Conservation (phyloP, 805 yeast species). For the Candida andamanensis region DNA sequence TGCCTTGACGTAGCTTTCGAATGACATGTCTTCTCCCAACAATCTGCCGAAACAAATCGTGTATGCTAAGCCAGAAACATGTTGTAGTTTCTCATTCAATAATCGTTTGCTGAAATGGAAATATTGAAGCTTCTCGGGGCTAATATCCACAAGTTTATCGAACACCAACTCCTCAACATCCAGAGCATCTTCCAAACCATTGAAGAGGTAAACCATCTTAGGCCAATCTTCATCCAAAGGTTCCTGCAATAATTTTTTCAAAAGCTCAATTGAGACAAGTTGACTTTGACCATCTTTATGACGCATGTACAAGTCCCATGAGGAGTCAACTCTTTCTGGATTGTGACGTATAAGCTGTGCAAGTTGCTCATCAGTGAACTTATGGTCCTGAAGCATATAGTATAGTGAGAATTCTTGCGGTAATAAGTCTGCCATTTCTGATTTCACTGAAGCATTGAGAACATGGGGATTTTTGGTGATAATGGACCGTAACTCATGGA, state of each 20-base stretch:
- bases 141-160: slow-evolving; percentile 4
- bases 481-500: slow-evolving; percentile 11
- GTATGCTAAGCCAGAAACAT: slow-evolving; percentile 14
- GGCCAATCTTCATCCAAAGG: slow-evolving; percentile 10
- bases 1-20: slow-evolving; percentile 8
- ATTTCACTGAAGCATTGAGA: slow-evolving; percentile 8
- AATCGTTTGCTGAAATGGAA: slow-evolving; percentile 7
- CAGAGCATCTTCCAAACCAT: neutral
- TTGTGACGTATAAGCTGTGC: slow-evolving; percentile 33
- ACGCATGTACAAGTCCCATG: slow-evolving; percentile 42
- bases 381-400: slow-evolving; percentile 16
- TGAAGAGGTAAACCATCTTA: slow-evolving; percentile 7
- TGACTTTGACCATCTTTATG: slow-evolving; percentile 10
- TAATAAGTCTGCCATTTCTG: slow-evolving; percentile 16
- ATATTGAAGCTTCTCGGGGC: slow-evolving; percentile 1
- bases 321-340: slow-evolving; percentile 50
- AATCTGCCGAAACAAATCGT: slow-evolving; percentile 12
- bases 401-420: slow-evolving; percentile 24
- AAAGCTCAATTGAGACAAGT: slow-evolving; percentile 1
- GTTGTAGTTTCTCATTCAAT: slow-evolving; percentile 10
- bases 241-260: slow-evolving; percentile 5
- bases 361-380: slow-evolving; percentile 13
- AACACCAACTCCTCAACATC: slow-evolving; percentile 3
- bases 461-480: slow-evolving; percentile 8
- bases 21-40: slow-evolving; percentile 2